These are phyloP conservation scores for Cystobasidium tubakii DNA, from an alignment of 768 basidiomycete species.

Conservation along the genomic window DNA sequence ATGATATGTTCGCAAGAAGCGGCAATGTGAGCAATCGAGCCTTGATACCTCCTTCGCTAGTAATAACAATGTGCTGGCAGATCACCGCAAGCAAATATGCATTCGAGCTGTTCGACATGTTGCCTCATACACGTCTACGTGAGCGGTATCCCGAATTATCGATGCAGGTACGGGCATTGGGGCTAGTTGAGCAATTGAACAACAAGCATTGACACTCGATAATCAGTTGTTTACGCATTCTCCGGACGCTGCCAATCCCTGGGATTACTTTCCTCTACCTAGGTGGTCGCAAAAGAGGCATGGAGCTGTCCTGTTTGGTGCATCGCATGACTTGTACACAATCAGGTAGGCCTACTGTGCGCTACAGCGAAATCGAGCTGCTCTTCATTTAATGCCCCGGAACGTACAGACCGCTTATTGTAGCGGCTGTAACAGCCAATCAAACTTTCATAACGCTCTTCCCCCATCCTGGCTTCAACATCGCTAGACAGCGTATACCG, in stretches of 20 bases:
- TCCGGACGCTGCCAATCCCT: constrained; percentile 30
- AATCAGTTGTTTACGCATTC: constrained; percentile 26
- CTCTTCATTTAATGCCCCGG: not conserved
- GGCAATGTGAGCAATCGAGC: constrained; percentile 18
- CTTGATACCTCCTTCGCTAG: not conserved
- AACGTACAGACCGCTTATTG: not conserved
- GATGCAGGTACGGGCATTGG: constrained; percentile 18
- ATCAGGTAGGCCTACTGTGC: not conserved
- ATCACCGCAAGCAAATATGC: constrained; percentile 19
- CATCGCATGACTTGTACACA: constrained; percentile 4
- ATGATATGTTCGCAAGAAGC: not conserved
- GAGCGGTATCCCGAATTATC: not conserved
- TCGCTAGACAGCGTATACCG: not conserved
- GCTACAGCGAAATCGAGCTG: not conserved
- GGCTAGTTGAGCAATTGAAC: too few species aligned
- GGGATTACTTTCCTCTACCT: constrained; percentile 31
- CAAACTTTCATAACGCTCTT: constrained; percentile 22
- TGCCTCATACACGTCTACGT: not conserved
- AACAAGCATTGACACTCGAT: not conserved
- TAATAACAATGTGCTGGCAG: not conserved
- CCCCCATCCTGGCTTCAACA: constrained; percentile 26
- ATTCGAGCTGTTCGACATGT: constrained; percentile 29
- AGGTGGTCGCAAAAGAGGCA: constrained; percentile 14
- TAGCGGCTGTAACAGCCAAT: not conserved
- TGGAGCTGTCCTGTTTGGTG: constrained; percentile 30